These are phyloP conservation scores for Ascochyta koolunga DNA, from an alignment of 2,329 filamentous ascomycete genomes.

Conservation along the genomic window DNA sequence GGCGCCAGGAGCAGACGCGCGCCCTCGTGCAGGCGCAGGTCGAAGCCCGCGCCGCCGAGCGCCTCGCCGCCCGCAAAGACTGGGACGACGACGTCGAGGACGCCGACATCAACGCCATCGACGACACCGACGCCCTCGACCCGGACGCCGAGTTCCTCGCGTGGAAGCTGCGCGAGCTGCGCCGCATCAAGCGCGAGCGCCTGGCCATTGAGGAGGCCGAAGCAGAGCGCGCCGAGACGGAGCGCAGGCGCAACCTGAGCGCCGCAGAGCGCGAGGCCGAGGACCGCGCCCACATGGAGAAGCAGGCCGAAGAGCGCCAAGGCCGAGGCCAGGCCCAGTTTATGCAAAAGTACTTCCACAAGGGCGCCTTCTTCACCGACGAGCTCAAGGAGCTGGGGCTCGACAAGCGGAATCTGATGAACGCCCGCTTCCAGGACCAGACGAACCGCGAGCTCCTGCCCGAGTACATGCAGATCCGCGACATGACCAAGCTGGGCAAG, in stretches of 20 bases:
- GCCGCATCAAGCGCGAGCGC: constrained; percentile 84
- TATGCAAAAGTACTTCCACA: constrained; percentile 97
- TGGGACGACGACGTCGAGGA: constrained; percentile 76
- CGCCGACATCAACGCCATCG: constrained; percentile 75
- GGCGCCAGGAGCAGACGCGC: constrained; percentile 74
- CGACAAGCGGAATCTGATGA: constrained; percentile 83
- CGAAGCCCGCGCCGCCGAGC: constrained; percentile 77
- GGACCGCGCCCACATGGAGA: constrained; percentile 76
- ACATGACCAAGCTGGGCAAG: constrained; percentile 91
- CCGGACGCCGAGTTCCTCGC: constrained; percentile 87
- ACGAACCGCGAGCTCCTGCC: constrained; percentile 82
- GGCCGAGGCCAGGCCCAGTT: constrained; percentile 79
- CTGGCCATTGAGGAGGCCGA: constrained; percentile 84
- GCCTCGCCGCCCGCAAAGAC: constrained; percentile 76
- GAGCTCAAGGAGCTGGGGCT: constrained; percentile 77
- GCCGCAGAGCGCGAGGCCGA: constrained; percentile 85
- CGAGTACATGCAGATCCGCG: constrained; percentile 88
- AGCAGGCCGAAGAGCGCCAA: constrained; percentile 78
- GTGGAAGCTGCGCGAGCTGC: constrained; percentile 92
- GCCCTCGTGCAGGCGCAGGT: constrained; percentile 88
- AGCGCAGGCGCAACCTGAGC: constrained; percentile 84
- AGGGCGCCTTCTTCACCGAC: constrained; percentile 92
- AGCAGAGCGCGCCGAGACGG: constrained; percentile 84
- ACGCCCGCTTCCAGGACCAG: constrained; percentile 82
- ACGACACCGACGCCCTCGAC: constrained; percentile 87